Evolutionary conservation across 805 yeast genomes (phyloP), one percentile per base, ranked within the genome.

Genomic region (Myxozyma vanderwaltii): DNA sequence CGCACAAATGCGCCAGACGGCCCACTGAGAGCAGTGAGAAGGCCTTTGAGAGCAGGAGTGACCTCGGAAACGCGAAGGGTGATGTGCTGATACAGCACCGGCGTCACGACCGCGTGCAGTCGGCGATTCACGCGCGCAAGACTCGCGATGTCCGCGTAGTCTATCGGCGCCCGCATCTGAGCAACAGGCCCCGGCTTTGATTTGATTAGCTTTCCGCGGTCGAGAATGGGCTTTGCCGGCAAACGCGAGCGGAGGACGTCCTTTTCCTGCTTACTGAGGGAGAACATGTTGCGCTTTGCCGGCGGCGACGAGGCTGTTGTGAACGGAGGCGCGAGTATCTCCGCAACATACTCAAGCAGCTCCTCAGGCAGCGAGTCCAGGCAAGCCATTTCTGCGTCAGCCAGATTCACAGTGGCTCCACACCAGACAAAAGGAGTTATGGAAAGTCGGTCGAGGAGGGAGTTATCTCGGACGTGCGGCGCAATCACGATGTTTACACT

Each of bases 361-460:
- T 60, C 64, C 19, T 60, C 64, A 17, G 64, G 64, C n/a, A 60
- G 41, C 4, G 50, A 23, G 39, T 60, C 61, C 8, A 59, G 26
- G 43, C 10, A 51, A 35, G 23, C 43, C 43, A 29, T 38, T 39
- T 19, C n/a, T n/a, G n/a, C n/a, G n/a, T n/a, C n/a, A n/a, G n/a
- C n/a, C n/a, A n/a, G n/a, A n/a, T n/a, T n/a, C n/a, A n/a, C 19
- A 13, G 12, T 6, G 5, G 21, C 19, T 17, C 5, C 45, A 17
- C 24, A 17, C n/a, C n/a, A 43, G 31, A 23, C 31, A 13, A 17
- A 17, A 21, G 12, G 47, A 43, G 31, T 13, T 8, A 19, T 8
- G 47, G 13, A 31, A 26, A 43, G 47, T 15, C 10, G 13, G 29
- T 4, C 2, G 44, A 13, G 12, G 19, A 23, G 48, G 27, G 19